These are phyloP conservation scores for Suhomyces prunicola DNA, from an alignment of 805 yeast species.

Conservation along the genomic window DNA sequence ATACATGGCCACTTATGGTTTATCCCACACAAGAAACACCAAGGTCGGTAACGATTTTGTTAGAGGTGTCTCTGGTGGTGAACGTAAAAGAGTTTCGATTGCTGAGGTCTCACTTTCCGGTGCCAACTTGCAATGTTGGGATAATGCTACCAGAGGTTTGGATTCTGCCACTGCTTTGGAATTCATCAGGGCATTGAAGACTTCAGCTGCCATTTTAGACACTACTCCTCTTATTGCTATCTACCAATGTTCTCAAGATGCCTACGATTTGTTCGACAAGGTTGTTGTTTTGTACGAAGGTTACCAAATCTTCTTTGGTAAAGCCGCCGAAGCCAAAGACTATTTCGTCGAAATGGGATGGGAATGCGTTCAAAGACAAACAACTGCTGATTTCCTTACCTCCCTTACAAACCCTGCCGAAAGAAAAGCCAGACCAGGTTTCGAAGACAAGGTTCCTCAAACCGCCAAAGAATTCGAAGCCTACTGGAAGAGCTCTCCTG, in stretches of 20 bases:
- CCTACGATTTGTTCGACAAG: conserved; percentile 61
- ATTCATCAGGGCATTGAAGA: conserved; percentile 63
- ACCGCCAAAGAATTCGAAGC: conserved; percentile 14
- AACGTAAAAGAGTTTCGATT: conserved; percentile 78
- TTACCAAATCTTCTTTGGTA: conserved; percentile 53
- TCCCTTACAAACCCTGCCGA: conserved; percentile 54
- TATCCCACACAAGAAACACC: conserved; percentile 56
- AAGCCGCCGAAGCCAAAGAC: conserved; percentile 42
- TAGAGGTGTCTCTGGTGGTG: conserved; percentile 83
- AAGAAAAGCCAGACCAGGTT: conserved; percentile 43
- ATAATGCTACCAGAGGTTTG: conserved; percentile 82
- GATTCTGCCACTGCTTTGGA: conserved; percentile 84
- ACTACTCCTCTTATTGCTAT: conserved; percentile 62
- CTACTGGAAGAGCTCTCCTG: conserved; percentile 46
- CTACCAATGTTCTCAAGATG: conserved; percentile 53
- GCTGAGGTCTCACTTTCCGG: conserved; percentile 71
- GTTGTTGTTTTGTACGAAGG: conserved; percentile 60
- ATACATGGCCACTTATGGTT: conserved; percentile 40
- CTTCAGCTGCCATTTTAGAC: conserved; percentile 50
- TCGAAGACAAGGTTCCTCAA: conserved; percentile 47
- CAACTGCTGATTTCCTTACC: conserved; percentile 58
- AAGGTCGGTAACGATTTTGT: conserved; percentile 61
- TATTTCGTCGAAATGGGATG: conserved; percentile 55
- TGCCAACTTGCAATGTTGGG: conserved; percentile 67
- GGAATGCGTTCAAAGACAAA: conserved; percentile 53